A percentile compares a stretch with the other conserved stretches of the same genome.
Evolutionary conservation across 192 early-diverging fungal species (phyloP).

Genomic region (Podochytrium sp.): DNA sequence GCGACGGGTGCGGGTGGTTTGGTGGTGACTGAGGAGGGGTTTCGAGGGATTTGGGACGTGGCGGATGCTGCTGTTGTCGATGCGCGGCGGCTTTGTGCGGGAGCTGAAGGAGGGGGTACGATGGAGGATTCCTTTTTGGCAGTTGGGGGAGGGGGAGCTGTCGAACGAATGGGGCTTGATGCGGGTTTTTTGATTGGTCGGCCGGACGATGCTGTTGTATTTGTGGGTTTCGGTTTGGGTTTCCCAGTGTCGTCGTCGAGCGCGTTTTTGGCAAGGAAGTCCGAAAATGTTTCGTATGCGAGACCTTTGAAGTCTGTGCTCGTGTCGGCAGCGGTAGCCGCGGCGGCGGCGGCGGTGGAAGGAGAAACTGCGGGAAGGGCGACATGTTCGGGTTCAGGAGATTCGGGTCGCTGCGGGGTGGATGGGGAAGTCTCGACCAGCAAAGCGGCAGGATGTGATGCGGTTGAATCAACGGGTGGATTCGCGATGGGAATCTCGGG

Average conservation of each 20-base stretch:
- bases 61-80: neutral
- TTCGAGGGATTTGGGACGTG: slow-evolving; percentile 1
- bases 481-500: too few relatives aligned
- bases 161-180: neutral
- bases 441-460: too few relatives aligned
- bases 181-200: neutral
- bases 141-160: neutral
- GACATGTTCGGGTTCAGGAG: too few relatives aligned
- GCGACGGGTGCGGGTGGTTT: neutral
- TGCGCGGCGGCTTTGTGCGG: neutral
- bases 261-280: neutral
- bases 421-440: neutral
- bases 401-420: neutral
- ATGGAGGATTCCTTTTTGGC: neutral
- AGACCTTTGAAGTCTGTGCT: neutral
- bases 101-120: neutral
- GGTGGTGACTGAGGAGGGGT: neutral
- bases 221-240: neutral
- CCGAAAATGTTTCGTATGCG: slow-evolving; percentile 2
- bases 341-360: too few relatives aligned
- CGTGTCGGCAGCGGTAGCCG: too few relatives aligned
- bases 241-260: neutral
- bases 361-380: too few relatives aligned
- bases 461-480: too few relatives aligned
- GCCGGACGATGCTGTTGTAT: neutral